phyloP scores from a whole-genome alignment of 2,329 filamentous ascomycete genomes.

The Calonectria naviculata region DNA sequence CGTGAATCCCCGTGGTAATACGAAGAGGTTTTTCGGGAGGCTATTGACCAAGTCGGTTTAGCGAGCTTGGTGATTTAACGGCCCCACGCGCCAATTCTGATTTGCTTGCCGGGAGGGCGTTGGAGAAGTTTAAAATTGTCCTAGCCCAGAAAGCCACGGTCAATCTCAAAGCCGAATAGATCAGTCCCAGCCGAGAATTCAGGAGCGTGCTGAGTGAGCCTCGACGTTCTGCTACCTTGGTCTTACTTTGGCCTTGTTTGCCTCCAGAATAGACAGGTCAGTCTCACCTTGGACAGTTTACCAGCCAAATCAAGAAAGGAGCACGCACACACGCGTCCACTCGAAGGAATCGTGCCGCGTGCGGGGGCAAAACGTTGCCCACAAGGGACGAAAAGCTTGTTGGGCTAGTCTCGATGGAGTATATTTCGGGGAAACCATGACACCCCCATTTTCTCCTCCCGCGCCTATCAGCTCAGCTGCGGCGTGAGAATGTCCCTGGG shows the following conservation, averaged over 20 bases:
- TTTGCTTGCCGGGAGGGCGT: not conserved
- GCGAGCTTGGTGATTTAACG: not conserved
- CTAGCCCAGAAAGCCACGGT: no score
- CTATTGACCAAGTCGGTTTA: not conserved
- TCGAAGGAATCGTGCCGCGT: not conserved
- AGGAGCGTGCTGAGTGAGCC: not conserved
- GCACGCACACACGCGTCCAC: not conserved
- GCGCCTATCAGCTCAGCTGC: not conserved
- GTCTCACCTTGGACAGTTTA: not conserved
- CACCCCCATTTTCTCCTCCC: not conserved
- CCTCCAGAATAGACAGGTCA: not conserved
- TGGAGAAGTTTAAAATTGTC: not conserved
- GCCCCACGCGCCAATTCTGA: not conserved
- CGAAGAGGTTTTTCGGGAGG: not conserved
- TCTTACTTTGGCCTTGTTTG: not conserved
- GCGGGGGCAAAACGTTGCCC: not conserved
- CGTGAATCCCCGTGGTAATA: not conserved
- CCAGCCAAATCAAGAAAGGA: not conserved
- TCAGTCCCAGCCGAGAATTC: not conserved
- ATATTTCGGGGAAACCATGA: not conserved
- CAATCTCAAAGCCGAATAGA: not conserved
- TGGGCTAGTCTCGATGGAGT: not conserved
- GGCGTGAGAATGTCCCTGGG: not conserved
- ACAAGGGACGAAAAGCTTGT: not conserved
- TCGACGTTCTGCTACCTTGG: not conserved